A percentile compares a stretch with the other conserved stretches of the same genome.
These are phyloP conservation scores for Rachicladosporium sp. DNA, from an alignment of 2,329 filamentous ascomycete genomes.

Conservation along the genomic window DNA sequence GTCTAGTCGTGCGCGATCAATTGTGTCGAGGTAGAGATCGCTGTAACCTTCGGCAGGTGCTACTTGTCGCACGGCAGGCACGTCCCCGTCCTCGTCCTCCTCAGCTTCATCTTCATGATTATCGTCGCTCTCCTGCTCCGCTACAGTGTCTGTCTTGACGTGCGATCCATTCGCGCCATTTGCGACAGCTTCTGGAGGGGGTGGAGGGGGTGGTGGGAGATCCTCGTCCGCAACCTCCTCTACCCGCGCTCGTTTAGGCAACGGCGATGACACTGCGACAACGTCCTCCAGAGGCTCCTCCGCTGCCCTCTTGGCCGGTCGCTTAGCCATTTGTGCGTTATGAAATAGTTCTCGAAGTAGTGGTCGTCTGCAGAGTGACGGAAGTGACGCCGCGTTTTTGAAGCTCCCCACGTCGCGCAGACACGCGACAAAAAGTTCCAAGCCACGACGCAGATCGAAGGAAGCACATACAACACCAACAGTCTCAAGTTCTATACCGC, in stretches of 20 bases:
- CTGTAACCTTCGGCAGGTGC: conserved; percentile 77
- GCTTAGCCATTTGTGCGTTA: conserved; percentile 31
- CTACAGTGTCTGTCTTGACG: conserved; percentile 22
- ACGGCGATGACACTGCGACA: conserved; percentile 31
- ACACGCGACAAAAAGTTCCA: too few relatives aligned
- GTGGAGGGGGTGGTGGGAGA: conserved; percentile 16
- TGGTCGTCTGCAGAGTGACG: too few relatives aligned
- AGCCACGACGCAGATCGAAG: too few relatives aligned
- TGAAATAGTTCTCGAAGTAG: not conserved
- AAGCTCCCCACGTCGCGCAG: too few relatives aligned
- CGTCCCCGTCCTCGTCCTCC: conserved; percentile 22
- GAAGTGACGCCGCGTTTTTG: too few relatives aligned
- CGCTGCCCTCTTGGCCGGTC: conserved; percentile 23
- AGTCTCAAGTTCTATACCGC: too few relatives aligned
- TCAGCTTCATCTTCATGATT: conserved; percentile 24
- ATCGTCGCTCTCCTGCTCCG: conserved; percentile 24
- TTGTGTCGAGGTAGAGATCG: conserved; percentile 95
- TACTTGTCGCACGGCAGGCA: conserved; percentile 23
- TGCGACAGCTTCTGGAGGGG: conserved; percentile 9
- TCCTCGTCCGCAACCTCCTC: conserved; percentile 30
- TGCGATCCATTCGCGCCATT: conserved; percentile 17
- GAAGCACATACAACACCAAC: too few relatives aligned
- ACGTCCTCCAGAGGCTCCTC: conserved; percentile 32
- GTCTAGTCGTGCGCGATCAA: conserved; percentile 82
- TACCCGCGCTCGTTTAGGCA: conserved; percentile 35